Percentiles rank a stretch among this genome's conserved stretches.
phyloP scores from a whole-genome alignment of 169 alveolate species.

The Eimeria sp. region DNA sequence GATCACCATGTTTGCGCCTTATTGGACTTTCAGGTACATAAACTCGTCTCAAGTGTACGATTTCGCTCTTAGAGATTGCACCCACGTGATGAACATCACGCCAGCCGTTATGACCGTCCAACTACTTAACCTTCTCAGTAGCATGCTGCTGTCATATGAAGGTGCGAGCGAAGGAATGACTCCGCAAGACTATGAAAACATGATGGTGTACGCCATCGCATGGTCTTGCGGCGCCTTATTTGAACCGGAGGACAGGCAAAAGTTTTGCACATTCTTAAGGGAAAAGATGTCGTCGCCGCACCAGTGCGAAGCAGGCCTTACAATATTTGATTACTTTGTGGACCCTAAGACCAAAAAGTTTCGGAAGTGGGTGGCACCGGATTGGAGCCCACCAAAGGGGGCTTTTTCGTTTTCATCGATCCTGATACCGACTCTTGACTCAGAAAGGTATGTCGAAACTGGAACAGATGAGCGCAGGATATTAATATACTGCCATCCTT shows the following conservation, averaged over 20 bases:
- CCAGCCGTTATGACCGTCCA: conserved; percentile 91
- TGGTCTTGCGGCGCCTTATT: conserved; percentile 97
- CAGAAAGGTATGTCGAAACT: conserved; percentile 80
- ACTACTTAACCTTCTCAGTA: conserved; percentile 92
- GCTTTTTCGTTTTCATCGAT: conserved; percentile 93
- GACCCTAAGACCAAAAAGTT: conserved; percentile 56
- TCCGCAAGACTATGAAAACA: conserved; percentile 88
- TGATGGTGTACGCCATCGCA: conserved; percentile 91
- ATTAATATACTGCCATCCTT: background rate
- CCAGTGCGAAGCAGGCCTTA: conserved; percentile 64
- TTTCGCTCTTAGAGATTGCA: conserved; percentile 85
- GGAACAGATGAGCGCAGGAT: background rate
- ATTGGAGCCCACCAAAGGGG: conserved; percentile 92
- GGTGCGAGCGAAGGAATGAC: conserved; percentile 89
- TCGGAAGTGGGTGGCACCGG: conserved; percentile 78
- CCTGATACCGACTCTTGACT: conserved; percentile 97
- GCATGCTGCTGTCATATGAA: conserved; percentile 90
- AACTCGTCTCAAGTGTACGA: conserved; percentile 82
- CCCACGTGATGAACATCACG: conserved; percentile 94
- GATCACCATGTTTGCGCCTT: background rate
- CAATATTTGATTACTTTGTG: conserved; percentile 76
- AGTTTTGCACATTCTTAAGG: conserved; percentile 31
- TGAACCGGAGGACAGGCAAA: conserved; percentile 93
- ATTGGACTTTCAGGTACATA: conserved; percentile 80
- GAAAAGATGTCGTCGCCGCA: conserved; percentile 15